Base-by-base conservation (phyloP, 2,329 filamentous ascomycete species). In the Aureobasidium lini region DNA sequence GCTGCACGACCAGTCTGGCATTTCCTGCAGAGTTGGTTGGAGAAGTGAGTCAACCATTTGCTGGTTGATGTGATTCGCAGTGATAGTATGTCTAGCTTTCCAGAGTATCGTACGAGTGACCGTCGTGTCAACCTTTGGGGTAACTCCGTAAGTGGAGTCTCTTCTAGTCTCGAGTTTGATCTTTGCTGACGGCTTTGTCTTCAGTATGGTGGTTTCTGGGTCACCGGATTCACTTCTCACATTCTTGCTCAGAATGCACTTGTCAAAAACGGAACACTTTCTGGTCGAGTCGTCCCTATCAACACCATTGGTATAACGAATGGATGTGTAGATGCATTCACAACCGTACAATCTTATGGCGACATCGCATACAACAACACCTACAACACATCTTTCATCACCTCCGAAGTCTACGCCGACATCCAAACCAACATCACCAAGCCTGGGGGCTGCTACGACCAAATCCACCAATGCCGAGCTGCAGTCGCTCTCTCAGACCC, bases 161-260 rank as follows among this genome's bases (percentile, higher is more conserved):
- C 29, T 23, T 6, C 6, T 15, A 9, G 0, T 15, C 3, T 4
- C 15, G 23, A 23, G 23, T 23, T 3, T 13, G 2, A 18, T 9
- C 43, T 13, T 31, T 63, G 61, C 15, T 53, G 50, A 13, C 63
- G 62, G 5, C 16, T 40, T 15, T 60, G 65, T 50, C 61, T 64
- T 2, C 50, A 49, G 6, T 70, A 70, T 37, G 67, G 64, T 10
- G 87, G 87, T 10, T 81, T 83, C 60, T 89, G 87, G 66, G 86
- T 83, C 0, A 84, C 85, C 1, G 74, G 80, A 4, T 86, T 86
- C 63, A 82, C 83, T 13, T 66, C 73, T 7, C 73, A 75, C 60
- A 79, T 79, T 58, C 76, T 85, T 64, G 67, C 79, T 56, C 84
- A 89, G 70, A 90, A 90, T 64, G 70, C 74, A 8, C 75, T 75